Evolutionary conservation across 2,329 filamentous ascomycete species (phyloP).

Genomic region (Shiraia sp.): DNA sequence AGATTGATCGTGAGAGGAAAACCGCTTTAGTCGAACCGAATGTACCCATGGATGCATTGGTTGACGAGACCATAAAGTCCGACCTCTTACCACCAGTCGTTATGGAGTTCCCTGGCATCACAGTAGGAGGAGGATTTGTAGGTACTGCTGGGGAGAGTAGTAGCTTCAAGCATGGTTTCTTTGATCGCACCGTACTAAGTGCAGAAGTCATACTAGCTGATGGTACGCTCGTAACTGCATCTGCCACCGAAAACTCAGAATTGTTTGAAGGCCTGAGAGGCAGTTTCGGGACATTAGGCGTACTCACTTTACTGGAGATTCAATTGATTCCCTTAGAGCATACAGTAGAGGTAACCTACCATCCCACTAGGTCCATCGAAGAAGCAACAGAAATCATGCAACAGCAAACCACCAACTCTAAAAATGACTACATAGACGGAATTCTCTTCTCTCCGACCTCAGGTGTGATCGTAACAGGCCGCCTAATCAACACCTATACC

Average conservation of each 20-base stretch:
- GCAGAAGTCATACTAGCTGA: constrained; percentile 67
- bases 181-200: constrained; percentile 64
- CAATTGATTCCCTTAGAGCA: constrained; percentile 56
- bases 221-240: constrained; percentile 58
- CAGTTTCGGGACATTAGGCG: constrained; percentile 63
- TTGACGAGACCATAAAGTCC: constrained; percentile 58
- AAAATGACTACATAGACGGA: constrained; percentile 69
- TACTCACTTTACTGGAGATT: constrained; percentile 64
- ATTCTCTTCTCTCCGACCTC: constrained; percentile 62
- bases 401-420: constrained; percentile 44
- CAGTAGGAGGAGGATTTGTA: constrained; percentile 67
- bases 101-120: constrained; percentile 74
- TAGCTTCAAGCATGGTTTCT: constrained; percentile 69
- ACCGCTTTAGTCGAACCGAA: constrained; percentile 70
- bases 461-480: constrained; percentile 65
- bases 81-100: constrained; percentile 67
- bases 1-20: constrained; percentile 56
- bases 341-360: constrained; percentile 66
- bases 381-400: constrained; percentile 55
- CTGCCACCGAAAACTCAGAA: constrained; percentile 52
- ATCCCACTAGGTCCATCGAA: constrained; percentile 56
- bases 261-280: constrained; percentile 63
- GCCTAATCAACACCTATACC: constrained; percentile 53
- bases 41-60: constrained; percentile 67
- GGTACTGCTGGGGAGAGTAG: constrained; percentile 70